These are phyloP conservation scores for Ceraceosorus bombacis DNA, from an alignment of 1,284 basidiomycete genomes.

Conservation along the genomic window DNA sequence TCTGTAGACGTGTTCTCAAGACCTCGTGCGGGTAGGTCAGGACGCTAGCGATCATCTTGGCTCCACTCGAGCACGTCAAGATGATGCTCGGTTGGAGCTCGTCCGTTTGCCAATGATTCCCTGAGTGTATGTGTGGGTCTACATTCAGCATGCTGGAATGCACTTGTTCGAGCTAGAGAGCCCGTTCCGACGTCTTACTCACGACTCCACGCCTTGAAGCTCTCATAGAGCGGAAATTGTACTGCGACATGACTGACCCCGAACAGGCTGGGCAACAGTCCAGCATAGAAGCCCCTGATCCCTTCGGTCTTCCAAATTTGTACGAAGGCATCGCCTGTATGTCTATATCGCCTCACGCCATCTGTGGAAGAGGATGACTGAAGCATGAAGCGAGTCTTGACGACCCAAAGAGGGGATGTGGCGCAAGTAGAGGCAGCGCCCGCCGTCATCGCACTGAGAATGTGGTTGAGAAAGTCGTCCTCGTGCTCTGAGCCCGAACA, in stretches of 20 bases:
- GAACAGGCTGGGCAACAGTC: slow-evolving; percentile 37
- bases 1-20: slow-evolving; percentile 42
- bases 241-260: slow-evolving; percentile 45
- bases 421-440: slow-evolving; percentile 40
- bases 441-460: slow-evolving; percentile 42
- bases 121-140: not conserved
- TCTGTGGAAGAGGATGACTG: slow-evolving; percentile 14
- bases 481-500: slow-evolving; percentile 2
- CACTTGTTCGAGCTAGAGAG: no score
- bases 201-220: slow-evolving; percentile 30
- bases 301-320: slow-evolving; percentile 41
- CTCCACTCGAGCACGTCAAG: slow-evolving; percentile 36
- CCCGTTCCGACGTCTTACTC: not conserved
- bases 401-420: slow-evolving; percentile 45
- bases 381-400: slow-evolving; percentile 45
- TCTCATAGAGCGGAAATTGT: slow-evolving; percentile 46
- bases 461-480: slow-evolving; percentile 37
- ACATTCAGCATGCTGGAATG: no score
- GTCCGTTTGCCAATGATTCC: slow-evolving; percentile 1
- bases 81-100: slow-evolving; percentile 26
- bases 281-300: slow-evolving; percentile 41
- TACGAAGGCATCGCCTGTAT: slow-evolving; percentile 42
- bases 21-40: slow-evolving; percentile 48
- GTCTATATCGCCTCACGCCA: slow-evolving; percentile 20
- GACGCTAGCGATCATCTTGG: slow-evolving; percentile 46